These are phyloP conservation scores for Mucor circinelloides DNA, from an alignment of 371 early-diverging fungal species.

Conservation along the genomic window DNA sequence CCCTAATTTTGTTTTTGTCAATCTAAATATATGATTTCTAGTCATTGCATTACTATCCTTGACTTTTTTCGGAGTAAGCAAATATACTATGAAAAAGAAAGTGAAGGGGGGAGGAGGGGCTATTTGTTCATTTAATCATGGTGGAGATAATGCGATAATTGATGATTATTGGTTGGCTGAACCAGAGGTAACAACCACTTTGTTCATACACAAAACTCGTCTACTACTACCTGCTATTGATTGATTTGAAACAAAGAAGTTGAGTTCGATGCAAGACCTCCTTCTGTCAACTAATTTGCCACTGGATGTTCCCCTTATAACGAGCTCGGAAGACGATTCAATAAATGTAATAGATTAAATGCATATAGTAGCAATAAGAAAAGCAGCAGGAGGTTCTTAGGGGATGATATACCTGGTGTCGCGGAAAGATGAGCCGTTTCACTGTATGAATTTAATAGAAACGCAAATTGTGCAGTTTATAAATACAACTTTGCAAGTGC, in stretches of 20 bases:
- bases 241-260: not conserved
- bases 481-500: no score
- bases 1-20: constrained; percentile 4
- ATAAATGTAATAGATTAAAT: not conserved
- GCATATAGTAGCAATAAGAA: not conserved
- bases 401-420: not conserved
- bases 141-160: not conserved
- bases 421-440: not conserved
- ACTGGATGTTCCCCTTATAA: not conserved
- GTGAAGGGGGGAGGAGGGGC: not conserved
- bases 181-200: no score
- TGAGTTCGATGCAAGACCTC: not conserved
- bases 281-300: not conserved
- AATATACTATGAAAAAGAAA: not conserved
- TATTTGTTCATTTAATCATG: not conserved
- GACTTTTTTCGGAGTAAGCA: not conserved
- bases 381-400: not conserved
- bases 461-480: not conserved
- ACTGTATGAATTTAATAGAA: not conserved
- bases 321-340: not conserved
- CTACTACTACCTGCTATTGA: not conserved
- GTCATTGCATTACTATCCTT: not conserved
- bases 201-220: no score
- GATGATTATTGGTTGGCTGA: not conserved
- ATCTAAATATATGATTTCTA: not conserved